Evolutionary conservation across 164 flowering plant species (phyloP).

Genomic region (Akebia trifoliata): DNA sequence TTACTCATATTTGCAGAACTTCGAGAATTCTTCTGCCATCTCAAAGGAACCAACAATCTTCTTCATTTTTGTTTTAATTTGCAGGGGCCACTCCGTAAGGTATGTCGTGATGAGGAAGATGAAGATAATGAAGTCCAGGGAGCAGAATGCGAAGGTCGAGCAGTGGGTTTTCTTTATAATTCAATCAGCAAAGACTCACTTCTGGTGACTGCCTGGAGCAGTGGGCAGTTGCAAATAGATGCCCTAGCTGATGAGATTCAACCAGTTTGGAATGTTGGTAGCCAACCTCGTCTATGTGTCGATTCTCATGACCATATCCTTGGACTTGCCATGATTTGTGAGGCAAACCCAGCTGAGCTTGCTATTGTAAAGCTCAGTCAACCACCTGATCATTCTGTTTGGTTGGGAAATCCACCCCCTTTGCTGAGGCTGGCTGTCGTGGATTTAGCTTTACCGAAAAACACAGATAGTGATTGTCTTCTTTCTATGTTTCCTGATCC

Average conservation of each 20-base stretch:
- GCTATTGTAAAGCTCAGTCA: slow-evolving; percentile 42
- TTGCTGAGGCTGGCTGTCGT: slow-evolving; percentile 75
- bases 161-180: slow-evolving; percentile 73
- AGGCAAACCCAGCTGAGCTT: slow-evolving; percentile 33
- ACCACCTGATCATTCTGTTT: slow-evolving; percentile 43
- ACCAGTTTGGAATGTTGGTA: slow-evolving; percentile 72
- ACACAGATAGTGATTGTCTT: slow-evolving; percentile 24
- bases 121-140: slow-evolving; percentile 29
- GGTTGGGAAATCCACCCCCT: slow-evolving; percentile 90
- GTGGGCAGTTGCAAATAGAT: slow-evolving; percentile 86
- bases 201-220: slow-evolving; percentile 81
- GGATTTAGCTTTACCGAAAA: slow-evolving; percentile 72
- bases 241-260: slow-evolving; percentile 94
- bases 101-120: slow-evolving; percentile 37
- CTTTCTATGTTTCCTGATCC: slow-evolving; percentile 58
- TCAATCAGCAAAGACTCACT: slow-evolving; percentile 75
- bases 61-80: background rate
- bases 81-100: slow-evolving; percentile 80
- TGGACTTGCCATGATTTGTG: slow-evolving; percentile 93
- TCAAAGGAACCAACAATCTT: too few species aligned
- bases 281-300: slow-evolving; percentile 60
- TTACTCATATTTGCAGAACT: too few species aligned
- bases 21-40: too few species aligned
- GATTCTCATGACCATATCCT: slow-evolving; percentile 44
- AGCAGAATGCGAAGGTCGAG: slow-evolving; percentile 66